Conservation (phyloP, 495 filamentous ascomycete species). For the Massariosphaeria phaeospora region DNA sequence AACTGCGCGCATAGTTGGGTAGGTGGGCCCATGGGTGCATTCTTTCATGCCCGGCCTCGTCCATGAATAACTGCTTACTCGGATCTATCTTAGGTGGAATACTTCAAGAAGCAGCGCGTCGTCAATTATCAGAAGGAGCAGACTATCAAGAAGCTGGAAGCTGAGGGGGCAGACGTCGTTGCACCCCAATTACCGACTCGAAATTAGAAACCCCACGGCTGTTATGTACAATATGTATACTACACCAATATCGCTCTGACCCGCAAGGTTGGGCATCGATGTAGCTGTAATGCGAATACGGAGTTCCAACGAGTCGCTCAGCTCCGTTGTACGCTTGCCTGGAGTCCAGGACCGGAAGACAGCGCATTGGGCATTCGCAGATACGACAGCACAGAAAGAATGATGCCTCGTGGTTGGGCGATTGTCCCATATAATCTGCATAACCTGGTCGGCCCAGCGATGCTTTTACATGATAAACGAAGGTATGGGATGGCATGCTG, state of each 20-base stretch:
- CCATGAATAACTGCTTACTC: slow-evolving; percentile 8
- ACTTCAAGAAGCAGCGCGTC: slow-evolving; percentile 93
- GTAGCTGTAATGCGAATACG: background rate
- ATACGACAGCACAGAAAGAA: no score
- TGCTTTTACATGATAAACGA: no score
- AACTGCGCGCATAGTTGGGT: slow-evolving; percentile 82
- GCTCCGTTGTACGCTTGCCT: no score
- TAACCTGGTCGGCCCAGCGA: no score
- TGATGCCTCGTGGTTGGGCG: no score
- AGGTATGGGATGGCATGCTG: no score
- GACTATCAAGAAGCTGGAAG: slow-evolving; percentile 70
- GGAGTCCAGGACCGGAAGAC: no score
- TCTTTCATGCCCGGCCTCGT: background rate
- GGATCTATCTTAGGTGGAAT: slow-evolving; percentile 64
- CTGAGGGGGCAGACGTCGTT: slow-evolving; percentile 57
- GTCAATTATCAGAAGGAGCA: slow-evolving; percentile 82
- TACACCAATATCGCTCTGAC: slow-evolving; percentile 3
- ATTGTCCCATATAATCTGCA: no score
- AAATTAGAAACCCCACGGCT: background rate
- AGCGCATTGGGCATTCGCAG: no score
- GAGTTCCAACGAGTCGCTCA: no score
- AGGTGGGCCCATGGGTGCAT: slow-evolving; percentile 31
- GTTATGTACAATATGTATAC: slow-evolving; percentile 26
- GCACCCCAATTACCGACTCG: slow-evolving; percentile 14
- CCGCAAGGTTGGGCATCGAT: no score